Percentiles rank a stretch among this genome's conserved stretches.
Evolutionary conservation across 495 filamentous ascomycete genomes (phyloP).

Genomic region (Pyrenula aspistea): DNA sequence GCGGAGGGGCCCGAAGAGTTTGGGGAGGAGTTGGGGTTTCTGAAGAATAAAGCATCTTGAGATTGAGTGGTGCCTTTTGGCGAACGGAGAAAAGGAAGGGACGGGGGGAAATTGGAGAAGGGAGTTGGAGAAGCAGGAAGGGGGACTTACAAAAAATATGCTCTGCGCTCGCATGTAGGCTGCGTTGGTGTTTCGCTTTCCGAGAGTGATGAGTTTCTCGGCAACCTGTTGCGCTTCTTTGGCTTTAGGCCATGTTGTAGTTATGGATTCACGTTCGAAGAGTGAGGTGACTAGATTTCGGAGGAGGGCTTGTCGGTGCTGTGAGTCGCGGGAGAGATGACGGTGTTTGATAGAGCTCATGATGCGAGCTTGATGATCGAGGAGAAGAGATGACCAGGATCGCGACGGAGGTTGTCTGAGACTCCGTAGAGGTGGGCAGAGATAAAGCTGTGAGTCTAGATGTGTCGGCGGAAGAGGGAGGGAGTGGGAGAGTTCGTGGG

Average conservation of each 20-base stretch:
- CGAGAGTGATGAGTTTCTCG: slow-evolving; percentile 86
- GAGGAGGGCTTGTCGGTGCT: slow-evolving; percentile 85
- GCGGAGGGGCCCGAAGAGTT: slow-evolving; percentile 74
- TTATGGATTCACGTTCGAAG: slow-evolving; percentile 81
- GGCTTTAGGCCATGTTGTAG: slow-evolving; percentile 89
- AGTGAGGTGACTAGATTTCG: slow-evolving; percentile 96
- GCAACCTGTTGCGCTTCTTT: slow-evolving; percentile 91
- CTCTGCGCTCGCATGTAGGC: slow-evolving; percentile 50
- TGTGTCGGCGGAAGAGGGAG: slow-evolving; percentile 12
- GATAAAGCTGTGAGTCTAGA: neutral
- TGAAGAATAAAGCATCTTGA: neutral
- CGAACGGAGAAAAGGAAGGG: neutral
- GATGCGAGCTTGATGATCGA: too few species aligned
- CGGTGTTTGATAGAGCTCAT: slow-evolving; percentile 86
- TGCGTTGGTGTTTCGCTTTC: slow-evolving; percentile 78
- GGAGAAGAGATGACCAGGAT: neutral
- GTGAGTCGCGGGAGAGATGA: slow-evolving; percentile 66
- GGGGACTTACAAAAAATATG: slow-evolving; percentile 67
- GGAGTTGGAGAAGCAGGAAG: neutral
- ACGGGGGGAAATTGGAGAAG: neutral
- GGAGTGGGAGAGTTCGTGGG: neutral
- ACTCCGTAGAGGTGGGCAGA: slow-evolving; percentile 1
- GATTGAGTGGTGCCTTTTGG: slow-evolving; percentile 1
- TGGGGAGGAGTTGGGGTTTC: slow-evolving; percentile 62
- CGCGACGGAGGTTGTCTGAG: neutral